Evolutionary conservation across 2,329 filamentous ascomycete genomes (phyloP), one percentile per base, ranked within the genome.

Genomic region (Endothia cerciana): DNA sequence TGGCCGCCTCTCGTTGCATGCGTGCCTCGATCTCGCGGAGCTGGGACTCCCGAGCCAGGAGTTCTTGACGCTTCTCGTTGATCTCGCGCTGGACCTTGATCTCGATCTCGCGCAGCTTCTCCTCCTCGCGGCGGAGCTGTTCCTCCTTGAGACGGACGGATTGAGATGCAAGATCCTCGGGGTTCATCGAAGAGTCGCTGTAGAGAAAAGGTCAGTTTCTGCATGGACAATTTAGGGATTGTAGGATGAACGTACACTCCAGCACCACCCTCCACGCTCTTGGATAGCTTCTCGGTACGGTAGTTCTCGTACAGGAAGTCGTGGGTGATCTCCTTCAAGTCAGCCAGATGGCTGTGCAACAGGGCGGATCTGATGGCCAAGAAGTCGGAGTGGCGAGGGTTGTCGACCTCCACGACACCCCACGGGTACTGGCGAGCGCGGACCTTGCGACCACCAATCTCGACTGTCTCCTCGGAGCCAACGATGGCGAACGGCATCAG

Each of bases 301-400:
- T 99, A 99, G 84, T 99, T 99, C 80, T 99, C 95, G 83, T 99
- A 99, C 71, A 99, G 85, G 90, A 99, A 99, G 81, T 99, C 95
- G 81, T 99, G 95, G 62, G 95, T 99, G 77, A 99, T 99, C 81
- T 99, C 95, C 89, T 99, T 99, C 75, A 99, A 83, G 79, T 99
- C 95, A 69, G 95, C 95, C 77, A 99, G 83, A 84, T 99, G 95
- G 82, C 93, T 97, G 86, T 99, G 95, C 69, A 99, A 87, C 65
- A 99, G 89, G 64, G 95, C 95, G 67, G 94, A 97, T 78, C 95
- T 91, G 77, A 99, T 97, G 71, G 95, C 95, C 72, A 99, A 83
- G 86, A 99, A 99, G 80, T 99, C 95, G 58, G 94, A 97, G 84
- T 99, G 95, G 76, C 95, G 92, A 75, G 96, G 94, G 85, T 99